Base-by-base conservation (phyloP, 768 basidiomycete genomes). In the Lactifluus echinatus region DNA sequence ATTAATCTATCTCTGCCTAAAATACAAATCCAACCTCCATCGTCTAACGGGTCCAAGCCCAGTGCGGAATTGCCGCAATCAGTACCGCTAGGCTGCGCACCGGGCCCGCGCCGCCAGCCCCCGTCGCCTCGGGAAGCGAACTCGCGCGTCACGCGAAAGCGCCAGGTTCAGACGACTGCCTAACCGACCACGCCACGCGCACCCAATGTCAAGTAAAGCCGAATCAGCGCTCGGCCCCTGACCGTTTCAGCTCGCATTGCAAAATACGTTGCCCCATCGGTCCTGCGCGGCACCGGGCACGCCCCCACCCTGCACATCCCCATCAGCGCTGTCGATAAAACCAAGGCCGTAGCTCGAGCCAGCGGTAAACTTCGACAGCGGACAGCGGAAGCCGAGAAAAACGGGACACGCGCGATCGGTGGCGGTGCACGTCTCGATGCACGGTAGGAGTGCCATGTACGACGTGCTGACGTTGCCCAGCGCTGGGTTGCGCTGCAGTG, bases 401-500 rank as follows among this genome's bases (percentile, higher is more conserved):
- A 75, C 74, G 4, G 91, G 91, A 67, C 91, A 94, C 11, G 87
- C 79, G 26, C 91, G 79, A 61, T 87, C 85, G 23, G 79, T 82
- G 1, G 79, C 76, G 17, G 80, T 76, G 70, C 92, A 94, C 29
- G 79, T 80, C 71, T 91, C 92, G 10, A 90, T 70, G 66, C 90
- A 93, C 2, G 92, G 90, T 33, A 88, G 72, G 15, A 93, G 71
- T 66, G 79, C 75, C n/a, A 69, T 72, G 70, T 88, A 90, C 53
- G 19, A 11, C 29, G 28, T 66, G 69, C 2, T 66, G 63, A 61
- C 77, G 69, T 12, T 74, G 52, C n/a, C 82, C 78, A 42, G 84
- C 71, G 53, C 68, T 71, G 73, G 65, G 60, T 80, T 82, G 14
- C 84, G 74, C 3, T 70, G 64, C 0, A 73, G 64, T 6, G 67